Percentiles rank a stretch among this genome's conserved stretches.
phyloP scores from a whole-genome alignment of 441 rosid genomes.

The Gossypium davidsonii region DNA sequence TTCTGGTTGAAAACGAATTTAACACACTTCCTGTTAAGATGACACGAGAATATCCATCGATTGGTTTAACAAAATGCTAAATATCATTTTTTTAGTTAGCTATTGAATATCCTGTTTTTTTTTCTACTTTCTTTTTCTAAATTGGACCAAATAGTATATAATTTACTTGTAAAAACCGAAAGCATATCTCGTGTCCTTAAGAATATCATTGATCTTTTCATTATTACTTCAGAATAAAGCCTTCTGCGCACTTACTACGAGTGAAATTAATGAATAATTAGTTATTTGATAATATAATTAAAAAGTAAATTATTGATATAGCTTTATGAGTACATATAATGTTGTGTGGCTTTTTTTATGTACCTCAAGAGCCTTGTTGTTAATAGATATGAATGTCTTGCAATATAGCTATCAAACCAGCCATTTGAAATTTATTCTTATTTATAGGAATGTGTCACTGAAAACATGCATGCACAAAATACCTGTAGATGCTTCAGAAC shows the following conservation, averaged over 20 bases:
- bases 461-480: slow-evolving; percentile 59
- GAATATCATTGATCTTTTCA: neutral
- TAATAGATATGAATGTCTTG: neutral
- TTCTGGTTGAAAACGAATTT: neutral
- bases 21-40: neutral
- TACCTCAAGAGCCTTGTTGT: neutral
- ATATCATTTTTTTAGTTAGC: neutral
- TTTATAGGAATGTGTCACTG: slow-evolving; percentile 70
- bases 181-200: neutral
- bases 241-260: neutral
- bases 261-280: neutral
- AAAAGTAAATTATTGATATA: neutral
- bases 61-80: neutral
- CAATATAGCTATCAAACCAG: neutral
- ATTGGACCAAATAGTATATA: neutral
- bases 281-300: neutral
- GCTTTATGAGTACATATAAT: neutral
- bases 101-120: neutral
- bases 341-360: neutral
- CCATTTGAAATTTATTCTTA: slow-evolving; percentile 6
- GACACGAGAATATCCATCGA: neutral
- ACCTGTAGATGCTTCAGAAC: slow-evolving; percentile 4
- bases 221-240: neutral
- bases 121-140: neutral
- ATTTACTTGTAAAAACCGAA: neutral